Base-by-base conservation (phyloP, 345 rosid genomes). In the Rhizophora mangle region DNA sequence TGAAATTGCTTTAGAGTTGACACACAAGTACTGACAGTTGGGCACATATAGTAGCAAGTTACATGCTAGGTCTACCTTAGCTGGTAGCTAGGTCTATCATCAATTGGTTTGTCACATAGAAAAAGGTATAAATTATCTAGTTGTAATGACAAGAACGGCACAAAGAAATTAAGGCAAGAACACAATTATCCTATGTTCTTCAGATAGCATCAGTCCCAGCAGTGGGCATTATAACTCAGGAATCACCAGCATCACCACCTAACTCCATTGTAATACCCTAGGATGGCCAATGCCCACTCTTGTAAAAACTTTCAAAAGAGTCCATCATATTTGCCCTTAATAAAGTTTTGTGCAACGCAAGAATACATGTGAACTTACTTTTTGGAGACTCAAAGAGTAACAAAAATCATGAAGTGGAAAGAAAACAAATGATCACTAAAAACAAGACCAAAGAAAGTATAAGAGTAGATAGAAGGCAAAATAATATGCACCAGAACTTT, bases 381-480 rank as follows among this genome's bases (percentile, higher is more conserved):
- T 59, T 59, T 36, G 18, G 56, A 27, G 67, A 8, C 60, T 53
- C 30, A 27, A 52, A 61, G 9, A 62, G 32, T 52, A 43, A 54
- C 20, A 62, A 64, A 56, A 6, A 65, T 55, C 60, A 32, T n/a
- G 27, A 11, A 55, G 54, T 54, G 77, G 34, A 59, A 9, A 18
- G 34, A 11, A 24, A 13, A 36, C 24, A 56, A 46, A 68, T 24
- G 22, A 21, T 49, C 29, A 59, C 30, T 32, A 10, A 52, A 71
- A 31, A 22, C 27, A 68, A 26, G n/a, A 61, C 56, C 64, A 74
- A 67, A 62, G 69, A 21, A 15, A 68, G 49, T 11, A 6, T 62
- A 30, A 16, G 34, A 51, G 49, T 36, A 59, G 69, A 19, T 53
- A 43, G 27, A 18, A 20, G 31, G 32, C 57, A 43, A 46, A 46